Evolutionary conservation across 2,329 filamentous ascomycete genomes (phyloP), one percentile per base, ranked within the genome.

Genomic region (Penicillium concentricum): DNA sequence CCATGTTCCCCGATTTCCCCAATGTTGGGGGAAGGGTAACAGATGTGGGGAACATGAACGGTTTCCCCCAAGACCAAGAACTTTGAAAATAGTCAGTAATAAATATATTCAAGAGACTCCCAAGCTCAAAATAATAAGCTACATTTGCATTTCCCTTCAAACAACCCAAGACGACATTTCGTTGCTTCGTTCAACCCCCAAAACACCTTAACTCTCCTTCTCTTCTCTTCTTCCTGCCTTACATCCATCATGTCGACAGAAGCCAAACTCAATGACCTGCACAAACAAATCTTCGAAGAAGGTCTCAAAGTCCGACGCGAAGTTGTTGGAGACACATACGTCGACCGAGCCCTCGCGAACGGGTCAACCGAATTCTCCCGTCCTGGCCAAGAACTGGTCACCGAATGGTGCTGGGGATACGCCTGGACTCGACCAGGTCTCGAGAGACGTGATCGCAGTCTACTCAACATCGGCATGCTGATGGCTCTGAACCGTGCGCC

Each of bases 401-500:
- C 85, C 0, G 85, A 87, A 72, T 83, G 79, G 68, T 84, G 82
- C 73, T 88, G 85, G 86, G 85, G 85, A 15, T 80, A 80, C 57
- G 80, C 82, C 26, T 89, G 86, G 86, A 82, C 82, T 4, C 80
- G 86, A 8, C 84, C 84, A 0, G 86, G 85, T 0, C 79, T 88
- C 9, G 80, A 82, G 35, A 79, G 81, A 57, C 85, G 87, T 69
- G 81, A 84, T 62, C 79, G 86, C 45, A 83, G 79, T 51, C 76
- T 88, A 53, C 73, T 88, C 51, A 87, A 87, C 68, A 83, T 88
- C 46, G 84, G 81, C 46, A 87, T 88, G 81, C 75, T 88, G 44
- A 83, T 82, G 69, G 84, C 84, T 3, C 76, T 87, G 59, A 87
- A 87, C 64, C 77, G 83, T 5, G 77, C 75, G 6, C 79, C 82